These are phyloP conservation scores for Tulasnella calospora DNA, from an alignment of 768 basidiomycete species.

Conservation along the genomic window DNA sequence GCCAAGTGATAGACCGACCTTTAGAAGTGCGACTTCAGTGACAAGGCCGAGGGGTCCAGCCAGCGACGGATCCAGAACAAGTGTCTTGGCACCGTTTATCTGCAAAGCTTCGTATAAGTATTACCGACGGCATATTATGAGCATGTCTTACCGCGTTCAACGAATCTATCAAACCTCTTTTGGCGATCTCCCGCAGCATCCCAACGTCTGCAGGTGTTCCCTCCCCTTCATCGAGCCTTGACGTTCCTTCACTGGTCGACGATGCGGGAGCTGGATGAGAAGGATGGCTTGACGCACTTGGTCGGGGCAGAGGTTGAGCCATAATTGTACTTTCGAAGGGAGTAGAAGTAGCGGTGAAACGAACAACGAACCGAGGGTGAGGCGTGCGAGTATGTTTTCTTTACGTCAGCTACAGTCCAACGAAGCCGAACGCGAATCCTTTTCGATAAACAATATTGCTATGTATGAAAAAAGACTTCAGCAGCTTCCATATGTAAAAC, in stretches of 20 bases:
- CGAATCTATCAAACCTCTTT: constrained; percentile 75
- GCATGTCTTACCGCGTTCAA: constrained; percentile 62
- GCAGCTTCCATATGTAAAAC: no score
- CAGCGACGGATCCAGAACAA: constrained; percentile 83
- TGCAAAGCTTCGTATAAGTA: constrained; percentile 34
- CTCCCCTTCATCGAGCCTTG: constrained; percentile 4
- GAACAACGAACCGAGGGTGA: constrained; percentile 4
- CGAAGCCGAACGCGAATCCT: no score
- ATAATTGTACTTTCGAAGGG: background rate
- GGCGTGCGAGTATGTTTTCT: background rate
- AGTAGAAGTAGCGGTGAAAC: background rate
- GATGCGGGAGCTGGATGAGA: constrained; percentile 19
- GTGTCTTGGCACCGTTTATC: constrained; percentile 92
- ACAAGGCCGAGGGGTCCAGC: constrained; percentile 91
- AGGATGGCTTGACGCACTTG: constrained; percentile 2
- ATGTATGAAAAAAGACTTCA: no score
- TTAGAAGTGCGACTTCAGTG: constrained; percentile 88
- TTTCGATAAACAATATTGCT: no score
- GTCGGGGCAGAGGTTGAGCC: background rate
- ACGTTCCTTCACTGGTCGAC: constrained; percentile 4
- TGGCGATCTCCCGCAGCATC: constrained; percentile 66
- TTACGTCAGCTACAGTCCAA: background rate
- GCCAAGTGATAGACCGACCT: constrained; percentile 50
- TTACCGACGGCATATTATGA: background rate
- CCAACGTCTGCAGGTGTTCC: constrained; percentile 19